Conservation (phyloP, 2,329 filamentous ascomycete species). For the Plectosphaerella sp. region DNA sequence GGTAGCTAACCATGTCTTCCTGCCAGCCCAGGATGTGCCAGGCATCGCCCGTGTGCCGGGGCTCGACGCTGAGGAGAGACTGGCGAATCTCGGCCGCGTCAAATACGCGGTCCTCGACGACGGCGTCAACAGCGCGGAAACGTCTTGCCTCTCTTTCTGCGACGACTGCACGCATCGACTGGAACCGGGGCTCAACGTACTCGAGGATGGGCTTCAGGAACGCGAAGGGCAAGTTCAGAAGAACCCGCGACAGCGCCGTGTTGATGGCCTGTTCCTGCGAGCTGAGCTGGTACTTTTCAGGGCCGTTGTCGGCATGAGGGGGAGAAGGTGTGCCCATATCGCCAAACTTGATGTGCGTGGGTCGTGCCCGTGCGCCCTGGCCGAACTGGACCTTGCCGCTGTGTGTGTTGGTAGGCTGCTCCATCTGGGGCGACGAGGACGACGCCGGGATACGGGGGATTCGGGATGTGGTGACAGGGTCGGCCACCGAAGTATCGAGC, state of each 20-base stretch:
- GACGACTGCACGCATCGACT: constrained; percentile 45
- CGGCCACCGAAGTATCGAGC: constrained; percentile 42
- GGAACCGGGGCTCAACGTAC: constrained; percentile 41
- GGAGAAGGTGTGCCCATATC: constrained; percentile 37
- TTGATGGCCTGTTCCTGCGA: constrained; percentile 22
- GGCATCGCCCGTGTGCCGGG: constrained; percentile 27
- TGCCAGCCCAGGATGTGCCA: constrained; percentile 48
- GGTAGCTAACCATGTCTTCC: constrained; percentile 34
- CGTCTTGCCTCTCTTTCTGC: constrained; percentile 55
- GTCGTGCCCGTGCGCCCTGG: constrained; percentile 41
- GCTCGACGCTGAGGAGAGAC: constrained; percentile 32
- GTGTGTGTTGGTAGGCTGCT: constrained; percentile 25
- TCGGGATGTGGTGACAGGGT: constrained; percentile 32
- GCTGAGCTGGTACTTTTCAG: background rate
- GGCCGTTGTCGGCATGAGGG: constrained; percentile 18
- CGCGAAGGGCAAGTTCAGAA: constrained; percentile 66
- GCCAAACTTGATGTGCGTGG: constrained; percentile 68
- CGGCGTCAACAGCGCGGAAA: constrained; percentile 36
- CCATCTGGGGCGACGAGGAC: constrained; percentile 5
- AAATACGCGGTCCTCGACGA: constrained; percentile 29
- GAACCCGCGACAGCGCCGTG: constrained; percentile 56
- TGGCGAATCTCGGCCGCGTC: constrained; percentile 28
- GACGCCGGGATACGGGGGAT: constrained; percentile 41
- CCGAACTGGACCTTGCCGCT: constrained; percentile 30
- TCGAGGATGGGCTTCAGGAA: constrained; percentile 63